Percentiles rank a stretch among this genome's conserved stretches.
phyloP scores from a whole-genome alignment of 1,284 basidiomycete genomes.

The Malassezia equina region DNA sequence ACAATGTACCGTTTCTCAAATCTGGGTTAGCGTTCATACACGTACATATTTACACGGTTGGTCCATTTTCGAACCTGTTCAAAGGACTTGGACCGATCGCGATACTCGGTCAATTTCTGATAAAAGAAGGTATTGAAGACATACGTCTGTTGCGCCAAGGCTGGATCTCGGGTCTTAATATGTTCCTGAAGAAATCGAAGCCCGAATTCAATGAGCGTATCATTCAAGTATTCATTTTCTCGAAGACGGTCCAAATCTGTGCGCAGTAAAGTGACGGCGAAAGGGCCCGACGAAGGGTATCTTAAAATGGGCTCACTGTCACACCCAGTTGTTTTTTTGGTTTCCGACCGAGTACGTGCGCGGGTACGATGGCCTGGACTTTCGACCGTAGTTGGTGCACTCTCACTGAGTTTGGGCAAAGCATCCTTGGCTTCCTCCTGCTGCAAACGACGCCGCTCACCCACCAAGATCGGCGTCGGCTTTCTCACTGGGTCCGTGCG shows the following conservation, averaged over 20 bases:
- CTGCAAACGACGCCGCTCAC: neutral
- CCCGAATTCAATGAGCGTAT: conserved; percentile 89
- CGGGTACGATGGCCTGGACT: neutral
- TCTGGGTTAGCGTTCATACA: neutral
- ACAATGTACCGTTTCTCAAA: conserved; percentile 86
- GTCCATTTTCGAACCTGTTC: conserved; percentile 89
- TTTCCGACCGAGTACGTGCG: neutral
- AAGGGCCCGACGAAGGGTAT: conserved; percentile 28
- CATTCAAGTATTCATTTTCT: conserved; percentile 58
- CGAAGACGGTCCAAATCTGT: conserved; percentile 29
- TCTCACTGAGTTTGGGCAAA: neutral
- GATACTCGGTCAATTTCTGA: conserved; percentile 67
- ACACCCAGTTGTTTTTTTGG: neutral
- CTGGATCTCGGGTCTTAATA: conserved; percentile 51
- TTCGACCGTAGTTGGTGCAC: neutral
- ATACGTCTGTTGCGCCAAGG: conserved; percentile 64
- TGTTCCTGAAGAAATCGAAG: conserved; percentile 59
- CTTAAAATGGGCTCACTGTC: conserved; percentile 18
- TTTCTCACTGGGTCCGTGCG: neutral
- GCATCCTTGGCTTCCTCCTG: neutral
- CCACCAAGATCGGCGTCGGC: neutral
- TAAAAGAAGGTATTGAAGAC: conserved; percentile 97
- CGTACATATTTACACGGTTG: conserved; percentile 61
- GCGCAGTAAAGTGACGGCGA: conserved; percentile 25
- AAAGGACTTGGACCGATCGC: conserved; percentile 55